Evolutionary conservation across 1,139 yeast genomes (phyloP), one percentile per base, ranked within the genome.

Genomic region (Candida mesenterica): DNA sequence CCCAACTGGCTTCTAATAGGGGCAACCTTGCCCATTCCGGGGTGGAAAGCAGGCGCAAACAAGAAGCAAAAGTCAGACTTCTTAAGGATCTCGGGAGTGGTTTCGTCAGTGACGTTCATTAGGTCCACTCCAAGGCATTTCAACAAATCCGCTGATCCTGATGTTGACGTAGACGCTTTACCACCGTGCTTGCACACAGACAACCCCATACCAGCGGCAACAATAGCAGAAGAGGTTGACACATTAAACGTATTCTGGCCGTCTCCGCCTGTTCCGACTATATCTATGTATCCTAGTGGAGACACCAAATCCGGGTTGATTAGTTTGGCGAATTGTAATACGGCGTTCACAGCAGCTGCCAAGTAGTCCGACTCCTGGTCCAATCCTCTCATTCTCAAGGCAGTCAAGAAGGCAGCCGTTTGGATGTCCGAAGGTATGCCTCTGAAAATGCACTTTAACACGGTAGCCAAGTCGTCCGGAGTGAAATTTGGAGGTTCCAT

Each of bases 181-280:
- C 97, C 97, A 16, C 98, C 98, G 57, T 92, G 98, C 53, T 75
- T 90, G 57, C 96, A 87, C 13, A 90, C 81, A 17, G 77, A 75
- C 33, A 89, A 59, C 1, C 89, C 89, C 69, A 87, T 83, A 4
- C 98, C 98, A 0, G 97, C 87, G 1, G 90, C 95, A 4, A 92
- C 89, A 35, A 92, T 88, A 0, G 97, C 97, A 1, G 97, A 72
- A 1, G 97, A 87, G 0, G 98, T 92, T 6, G 96, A 85, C 1
- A 92, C 98, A 53, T 92, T 92, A 62, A 92, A 92, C 0, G 98
- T 92, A 55, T 92, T 83, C 55, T 92, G 96, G 3, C 97, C 96
- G 55, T 92, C 98, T 5, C 98, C 98, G 19, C 98, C 98, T 0
- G 98, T 92, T 1, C 98, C 98, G 5, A 92, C 98, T 27, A 92